Evolutionary conservation across 2,329 filamentous ascomycete species (phyloP), one percentile per base, ranked within the genome.

Genomic region (Colletotrichum spinosum): DNA sequence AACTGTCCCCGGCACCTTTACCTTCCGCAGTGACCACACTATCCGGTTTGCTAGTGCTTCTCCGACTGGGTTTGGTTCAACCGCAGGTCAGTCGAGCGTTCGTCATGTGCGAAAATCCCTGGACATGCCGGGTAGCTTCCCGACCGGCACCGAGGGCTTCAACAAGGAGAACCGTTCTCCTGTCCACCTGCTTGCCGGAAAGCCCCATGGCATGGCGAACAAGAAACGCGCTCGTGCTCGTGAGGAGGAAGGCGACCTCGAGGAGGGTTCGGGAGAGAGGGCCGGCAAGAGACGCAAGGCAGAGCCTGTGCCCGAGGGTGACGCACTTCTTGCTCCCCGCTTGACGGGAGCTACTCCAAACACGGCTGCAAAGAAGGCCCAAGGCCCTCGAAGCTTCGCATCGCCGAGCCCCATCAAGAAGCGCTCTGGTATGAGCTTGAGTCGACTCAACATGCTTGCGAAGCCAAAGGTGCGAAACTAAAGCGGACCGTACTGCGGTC

Each of bases 11-110:
- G 84, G 87, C 15, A 86, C 83, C 1, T 91, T 90, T 70, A 88
- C 86, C 0, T 91, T 91, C 79, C 86, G 88, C 50, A 88, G 84
- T 70, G 88, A 90, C 67, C 86, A 88, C 69, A 90, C 87, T 2
- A 90, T 90, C 70, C 78, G 81, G 62, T 89, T 90, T 69, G 82
- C 80, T 42, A 75, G 77, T 38, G 75, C 77, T 50, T 82, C 84
- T 3, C 75, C 80, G 1, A 76, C 78, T 41, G 84, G 83, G 4
- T 90, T 90, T 68, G 88, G 88, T 44, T 78, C 80, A 8, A 84
- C 83, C 34, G 79, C 83, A 2, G 88, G 86, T n/a, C 87, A 90
- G 71, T 78, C 86, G 5, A 89, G 86, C 69, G 71, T 90, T 54
- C 87, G 88, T 35, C 84, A 86, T 45, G 86, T 90, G 41, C 83